phyloP scores from a whole-genome alignment of 441 rosid genomes.

The Populus tomentosa region DNA sequence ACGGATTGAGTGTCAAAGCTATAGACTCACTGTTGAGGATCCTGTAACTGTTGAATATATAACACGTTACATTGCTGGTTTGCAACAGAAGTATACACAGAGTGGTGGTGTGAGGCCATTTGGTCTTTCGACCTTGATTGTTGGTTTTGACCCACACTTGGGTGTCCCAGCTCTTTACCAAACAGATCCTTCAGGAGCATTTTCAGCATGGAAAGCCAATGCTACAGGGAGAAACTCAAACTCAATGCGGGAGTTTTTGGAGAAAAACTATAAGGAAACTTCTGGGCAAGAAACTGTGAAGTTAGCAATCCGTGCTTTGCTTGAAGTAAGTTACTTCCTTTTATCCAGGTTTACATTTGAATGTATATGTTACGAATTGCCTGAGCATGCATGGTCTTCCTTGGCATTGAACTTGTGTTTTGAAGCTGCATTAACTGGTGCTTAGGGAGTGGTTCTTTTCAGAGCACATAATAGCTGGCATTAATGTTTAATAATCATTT shows the following conservation, averaged over 20 bases:
- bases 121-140: constrained; percentile 88
- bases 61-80: constrained; percentile 84
- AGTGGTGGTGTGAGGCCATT: constrained; percentile 95
- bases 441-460: neutral
- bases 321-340: constrained; percentile 52
- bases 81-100: constrained; percentile 91
- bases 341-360: neutral
- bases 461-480: neutral
- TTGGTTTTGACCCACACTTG: constrained; percentile 82
- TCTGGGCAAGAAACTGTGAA: constrained; percentile 87
- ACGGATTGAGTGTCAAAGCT: constrained; percentile 84
- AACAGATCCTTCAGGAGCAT: constrained; percentile 91
- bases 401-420: neutral
- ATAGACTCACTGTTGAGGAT: constrained; percentile 86
- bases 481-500: neutral
- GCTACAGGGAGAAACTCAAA: constrained; percentile 94
- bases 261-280: constrained; percentile 82
- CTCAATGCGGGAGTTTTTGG: constrained; percentile 79
- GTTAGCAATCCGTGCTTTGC: constrained; percentile 84
- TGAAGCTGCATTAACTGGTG: neutral
- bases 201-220: constrained; percentile 96
- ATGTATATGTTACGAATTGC: neutral
- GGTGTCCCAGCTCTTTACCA: constrained; percentile 72
- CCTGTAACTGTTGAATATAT: constrained; percentile 92
- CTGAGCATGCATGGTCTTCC: neutral